These are phyloP conservation scores for Suillus alpinus DNA, from an alignment of 768 basidiomycete species.

Conservation along the genomic window DNA sequence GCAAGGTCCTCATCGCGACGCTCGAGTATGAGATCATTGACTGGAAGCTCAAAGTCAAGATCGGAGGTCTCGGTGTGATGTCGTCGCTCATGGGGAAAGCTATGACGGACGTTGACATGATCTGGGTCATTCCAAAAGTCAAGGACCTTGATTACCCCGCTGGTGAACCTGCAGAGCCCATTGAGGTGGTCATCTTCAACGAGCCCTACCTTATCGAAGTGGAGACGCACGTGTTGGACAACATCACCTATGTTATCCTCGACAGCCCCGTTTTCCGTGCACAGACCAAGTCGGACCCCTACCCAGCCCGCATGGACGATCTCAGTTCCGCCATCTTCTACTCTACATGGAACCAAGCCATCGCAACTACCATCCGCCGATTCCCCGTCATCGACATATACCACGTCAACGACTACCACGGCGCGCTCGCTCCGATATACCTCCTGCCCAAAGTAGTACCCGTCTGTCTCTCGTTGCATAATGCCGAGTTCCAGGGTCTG, in stretches of 20 bases:
- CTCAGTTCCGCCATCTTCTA: conserved; percentile 96
- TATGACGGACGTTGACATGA: conserved; percentile 92
- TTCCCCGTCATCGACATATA: conserved; percentile 88
- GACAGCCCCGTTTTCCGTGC: conserved; percentile 96
- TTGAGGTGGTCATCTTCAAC: conserved; percentile 95
- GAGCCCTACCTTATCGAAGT: conserved; percentile 96
- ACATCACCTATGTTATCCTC: conserved; percentile 92
- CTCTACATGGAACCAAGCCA: conserved; percentile 97
- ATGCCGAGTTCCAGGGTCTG: conserved; percentile 96
- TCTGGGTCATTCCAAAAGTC: conserved; percentile 95
- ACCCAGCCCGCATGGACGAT: conserved; percentile 97
- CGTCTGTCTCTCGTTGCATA: conserved; percentile 89
- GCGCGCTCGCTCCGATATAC: conserved; percentile 87
- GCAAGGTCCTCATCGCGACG: conserved; percentile 89
- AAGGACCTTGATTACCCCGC: conserved; percentile 92
- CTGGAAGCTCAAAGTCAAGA: conserved; percentile 98
- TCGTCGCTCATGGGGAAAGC: conserved; percentile 97
- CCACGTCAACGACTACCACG: conserved; percentile 95
- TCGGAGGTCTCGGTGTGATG: conserved; percentile 97
- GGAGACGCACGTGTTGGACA: conserved; percentile 89
- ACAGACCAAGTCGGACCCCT: conserved; percentile 93
- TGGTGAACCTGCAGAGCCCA: conserved; percentile 89
- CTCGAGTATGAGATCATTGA: conserved; percentile 96
- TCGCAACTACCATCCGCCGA: conserved; percentile 86
- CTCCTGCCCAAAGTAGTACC: conserved; percentile 90